Base-by-base conservation (phyloP, 2,329 filamentous ascomycete genomes). In the Parasarocladium wereldwijsianum region DNA sequence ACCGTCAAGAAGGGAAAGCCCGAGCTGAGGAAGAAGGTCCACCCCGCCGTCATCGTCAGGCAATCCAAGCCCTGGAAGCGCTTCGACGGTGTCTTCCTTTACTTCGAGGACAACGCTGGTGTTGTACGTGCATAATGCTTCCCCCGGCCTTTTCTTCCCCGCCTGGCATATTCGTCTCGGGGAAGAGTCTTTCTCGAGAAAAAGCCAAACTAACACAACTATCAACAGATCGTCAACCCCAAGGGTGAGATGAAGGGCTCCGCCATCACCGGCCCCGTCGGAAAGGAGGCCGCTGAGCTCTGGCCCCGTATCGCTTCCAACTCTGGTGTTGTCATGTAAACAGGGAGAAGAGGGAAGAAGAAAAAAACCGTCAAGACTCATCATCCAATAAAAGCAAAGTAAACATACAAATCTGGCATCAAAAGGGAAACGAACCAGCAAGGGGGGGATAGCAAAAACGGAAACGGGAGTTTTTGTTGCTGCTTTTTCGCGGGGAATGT, bases 241-340 rank as follows among this genome's bases (percentile, higher is more conserved):
- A 98, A 98, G 82, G 90, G 90, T 69, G 90, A 98, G 72, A 98
- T 98, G 90, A 98, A 98, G 81, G 90, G 90, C 58, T 94, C 85
- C 44, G 90, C 90, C 62, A 98, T 98, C 62, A 98, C 90, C 51
- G 90, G 90, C 50, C 90, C 90, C 51, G 87, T 98, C 57, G 90
- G 87, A 64, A 98, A 98, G 80, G 90, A 98, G 71, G 90, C 90
- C 60, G 90, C 90, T 62, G 90, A 98, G 71, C 75, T 98, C 54
- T 98, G 90, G 90, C 90, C 90, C 60, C 87, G 87, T 94, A 96
- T 96, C 66, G 90, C 90, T 63, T 85, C 77, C 75, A 98, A 98
- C 82, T 93, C 87, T 40, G 90, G 90, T 77, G 90, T 98, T 57
- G 90, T 98, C 62, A 98, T 98, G 90, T 98, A 83, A 93, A 70